Percentiles rank a stretch among this genome's conserved stretches.
phyloP scores from a whole-genome alignment of 257 asterid genomes.

The Mitragyna speciosa region DNA sequence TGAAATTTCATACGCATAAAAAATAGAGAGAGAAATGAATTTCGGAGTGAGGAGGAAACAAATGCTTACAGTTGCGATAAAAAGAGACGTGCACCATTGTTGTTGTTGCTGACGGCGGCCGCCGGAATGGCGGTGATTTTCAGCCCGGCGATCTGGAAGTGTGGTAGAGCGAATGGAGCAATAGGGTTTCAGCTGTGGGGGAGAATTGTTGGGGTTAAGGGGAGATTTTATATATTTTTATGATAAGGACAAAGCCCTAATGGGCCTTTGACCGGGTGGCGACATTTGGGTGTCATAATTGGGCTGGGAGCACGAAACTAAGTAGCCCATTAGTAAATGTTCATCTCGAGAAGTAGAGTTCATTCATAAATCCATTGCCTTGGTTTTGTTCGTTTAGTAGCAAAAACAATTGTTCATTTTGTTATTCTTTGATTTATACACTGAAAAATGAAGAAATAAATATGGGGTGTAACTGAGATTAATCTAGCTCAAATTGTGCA shows the following conservation, averaged over 20 bases:
- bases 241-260: background rate
- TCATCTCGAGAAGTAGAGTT: too few relatives aligned
- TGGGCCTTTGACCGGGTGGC: background rate
- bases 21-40: background rate
- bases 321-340: background rate
- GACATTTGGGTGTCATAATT: background rate
- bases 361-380: too few relatives aligned
- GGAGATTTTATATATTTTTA: background rate
- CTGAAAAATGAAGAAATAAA: too few relatives aligned
- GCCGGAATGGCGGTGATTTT: slow-evolving; percentile 11
- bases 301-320: background rate
- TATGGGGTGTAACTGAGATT: too few relatives aligned
- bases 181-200: slow-evolving; percentile 15
- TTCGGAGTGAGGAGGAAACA: background rate
- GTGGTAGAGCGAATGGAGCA: background rate
- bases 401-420: too few relatives aligned
- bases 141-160: slow-evolving; percentile 13
- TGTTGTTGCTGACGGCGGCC: background rate
- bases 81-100: slow-evolving; percentile 42
- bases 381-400: too few relatives aligned
- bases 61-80: slow-evolving; percentile 42
- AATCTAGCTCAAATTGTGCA: too few relatives aligned
- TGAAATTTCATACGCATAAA: background rate
- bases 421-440: too few relatives aligned
- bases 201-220: background rate